Evolutionary conservation across 345 rosid genomes (phyloP).

Genomic region (Linum usitatissimum): DNA sequence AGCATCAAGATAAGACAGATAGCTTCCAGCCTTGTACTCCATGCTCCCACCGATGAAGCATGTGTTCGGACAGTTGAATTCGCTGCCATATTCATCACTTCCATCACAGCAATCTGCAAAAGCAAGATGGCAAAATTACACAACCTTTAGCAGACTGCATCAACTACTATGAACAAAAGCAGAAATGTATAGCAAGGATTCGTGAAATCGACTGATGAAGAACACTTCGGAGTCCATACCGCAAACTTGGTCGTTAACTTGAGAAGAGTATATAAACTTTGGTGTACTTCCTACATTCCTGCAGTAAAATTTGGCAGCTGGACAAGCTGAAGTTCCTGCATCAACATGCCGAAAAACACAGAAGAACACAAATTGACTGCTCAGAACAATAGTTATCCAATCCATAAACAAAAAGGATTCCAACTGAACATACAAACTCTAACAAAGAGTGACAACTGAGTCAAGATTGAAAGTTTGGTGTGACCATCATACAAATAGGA

Average conservation of each 20-base stretch:
- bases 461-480: background rate
- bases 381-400: background rate
- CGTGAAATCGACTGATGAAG: background rate
- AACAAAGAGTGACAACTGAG: too few relatives aligned
- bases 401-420: too few relatives aligned
- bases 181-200: background rate
- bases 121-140: background rate
- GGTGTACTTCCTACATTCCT: conserved; percentile 53
- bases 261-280: conserved; percentile 41
- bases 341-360: conserved; percentile 10
- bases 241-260: conserved; percentile 46
- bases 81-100: conserved; percentile 54
- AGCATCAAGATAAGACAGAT: conserved; percentile 16
- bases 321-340: conserved; percentile 77
- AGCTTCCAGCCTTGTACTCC: conserved; percentile 37
- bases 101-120: conserved; percentile 64
- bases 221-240: conserved; percentile 25
- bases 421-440: too few relatives aligned
- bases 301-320: conserved; percentile 53
- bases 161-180: background rate
- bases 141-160: too few relatives aligned
- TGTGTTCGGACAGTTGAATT: conserved; percentile 36
- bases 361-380: conserved; percentile 4
- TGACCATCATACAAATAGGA: background rate
- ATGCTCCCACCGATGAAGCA: conserved; percentile 65